Base-by-base conservation (phyloP, 2,329 filamentous ascomycete species). In the Knoxdaviesia capensis region DNA sequence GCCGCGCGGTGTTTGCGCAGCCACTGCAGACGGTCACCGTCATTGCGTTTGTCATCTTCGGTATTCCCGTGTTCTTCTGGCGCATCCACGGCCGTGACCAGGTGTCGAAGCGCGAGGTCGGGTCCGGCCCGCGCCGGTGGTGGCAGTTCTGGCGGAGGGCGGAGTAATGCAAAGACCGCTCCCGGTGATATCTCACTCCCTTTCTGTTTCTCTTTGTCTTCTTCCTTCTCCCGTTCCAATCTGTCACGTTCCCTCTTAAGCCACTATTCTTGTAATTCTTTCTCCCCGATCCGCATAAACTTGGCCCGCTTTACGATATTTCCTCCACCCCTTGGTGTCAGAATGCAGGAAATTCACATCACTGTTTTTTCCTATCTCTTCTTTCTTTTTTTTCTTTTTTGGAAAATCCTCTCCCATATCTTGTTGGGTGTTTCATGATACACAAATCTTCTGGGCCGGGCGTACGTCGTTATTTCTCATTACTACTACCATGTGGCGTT, bases 21-120 rank as follows among this genome's bases (percentile, higher is more conserved):
- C 90, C 90, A 5, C 52, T 93, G 41, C 87, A 98, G 66, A 94
- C 88, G 0, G 56, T 94, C 29, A 74, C 88, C 28, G 90, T 98
- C 6, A 65, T 94, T 5, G 77, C 65, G 0, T 98, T 96, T 53
- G 82, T 94, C 45, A 65, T 80, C 5, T 78, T 76, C 0, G 90
- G 90, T 1, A 65, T 96, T 34, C 82, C 86, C 0, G 74, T 96
- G 31, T 98, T 88, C 60, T 93, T 82, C 56, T 93, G 80, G 75
- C 72, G 85, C 49, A 78, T 94, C 39, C 74, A 75, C 41, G 69
- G 78, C 28, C 66, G 75, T 39, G 74, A 80, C 51, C 57, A 62
- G 49, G 56, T 65, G 30, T 55, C 57, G 7, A 65, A 64, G 51
- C 60, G 63, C 45, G 63, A 64, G 47, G 48, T 47, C 4, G 20